Evolutionary conservation across 768 basidiomycete species (phyloP), one percentile per base, ranked within the genome.

Genomic region (Auricularia sp.): DNA sequence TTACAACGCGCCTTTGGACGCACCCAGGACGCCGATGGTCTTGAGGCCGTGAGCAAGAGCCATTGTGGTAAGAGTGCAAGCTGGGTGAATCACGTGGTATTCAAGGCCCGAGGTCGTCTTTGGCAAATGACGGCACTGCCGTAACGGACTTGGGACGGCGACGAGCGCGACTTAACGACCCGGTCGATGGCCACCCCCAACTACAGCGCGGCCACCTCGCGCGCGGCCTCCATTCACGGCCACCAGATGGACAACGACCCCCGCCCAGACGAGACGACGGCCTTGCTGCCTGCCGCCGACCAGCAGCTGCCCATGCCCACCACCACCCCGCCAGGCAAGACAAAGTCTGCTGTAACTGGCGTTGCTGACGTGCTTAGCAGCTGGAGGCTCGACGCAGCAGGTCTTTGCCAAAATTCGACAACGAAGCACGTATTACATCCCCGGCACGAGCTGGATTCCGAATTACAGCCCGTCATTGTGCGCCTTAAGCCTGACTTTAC

Each of bases 1-100:
- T 2, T 64, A 12, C 1, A 64, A 47, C 34, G 21, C 23, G 62
- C 6, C 7, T 3, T 36, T 16, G 14, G 10, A 35, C 21, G 12
- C 61, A 68, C 70, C 75, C 42, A 95, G 80, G 67, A 94, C 84
- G 29, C 89, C 93, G 0, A 93, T 76, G 3, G 79, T 84, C 63
- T 83, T 84, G 67, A 94, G 85, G 59, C 88, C 90, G 70, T 92
- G 91, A 21, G 81, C 77, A 63, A 90, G 71, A 62, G 82, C 76
- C 84, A 85, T 85, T 51, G 66, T 70, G 61, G 44, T 29, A 8
- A 23, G 34, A 59, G 56, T 4, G 18, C 14, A 35, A 59, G 56
- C 16, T 29, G 23, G 10, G 11, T 7, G 56, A 59, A 59, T 59
- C 56, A 59, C 56, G 56, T 29, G 61, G 39, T 14, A 7, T 42